Evolutionary conservation across 345 rosid genomes (phyloP).

Genomic region (Ricinus communis): DNA sequence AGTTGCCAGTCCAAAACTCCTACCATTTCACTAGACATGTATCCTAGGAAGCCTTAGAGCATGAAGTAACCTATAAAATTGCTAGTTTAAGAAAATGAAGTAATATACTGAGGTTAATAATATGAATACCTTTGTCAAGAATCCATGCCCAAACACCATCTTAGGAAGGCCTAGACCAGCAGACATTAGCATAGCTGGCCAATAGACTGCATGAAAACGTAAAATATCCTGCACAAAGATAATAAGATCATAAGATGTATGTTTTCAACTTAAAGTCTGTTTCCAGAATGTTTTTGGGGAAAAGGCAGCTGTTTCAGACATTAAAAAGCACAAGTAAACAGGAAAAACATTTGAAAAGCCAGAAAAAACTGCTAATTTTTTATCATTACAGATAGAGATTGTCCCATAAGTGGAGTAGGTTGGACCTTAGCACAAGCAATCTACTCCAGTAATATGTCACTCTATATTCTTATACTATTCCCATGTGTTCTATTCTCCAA

Average conservation of each 20-base stretch:
- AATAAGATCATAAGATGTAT: not conserved
- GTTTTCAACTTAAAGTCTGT: not conserved
- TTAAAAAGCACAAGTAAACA: not conserved
- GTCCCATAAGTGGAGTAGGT: too few relatives aligned
- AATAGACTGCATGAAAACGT: constrained; percentile 93
- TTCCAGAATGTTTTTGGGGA: not conserved
- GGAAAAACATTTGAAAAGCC: not conserved
- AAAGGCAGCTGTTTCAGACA: not conserved
- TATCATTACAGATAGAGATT: too few relatives aligned
- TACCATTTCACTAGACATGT: not conserved
- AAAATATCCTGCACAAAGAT: constrained; percentile 72
- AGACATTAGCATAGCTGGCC: constrained; percentile 99
- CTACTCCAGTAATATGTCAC: too few relatives aligned
- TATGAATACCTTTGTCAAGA: constrained; percentile 73
- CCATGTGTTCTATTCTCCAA: too few relatives aligned
- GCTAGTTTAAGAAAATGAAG: constrained; percentile 2
- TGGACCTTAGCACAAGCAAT: too few relatives aligned
- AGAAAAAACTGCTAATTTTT: not conserved
- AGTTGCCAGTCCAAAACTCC: not conserved
- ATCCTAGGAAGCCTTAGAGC: not conserved
- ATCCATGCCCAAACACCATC: constrained; percentile 92
- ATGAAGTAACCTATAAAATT: not conserved
- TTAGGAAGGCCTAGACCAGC: constrained; percentile 82
- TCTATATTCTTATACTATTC: too few relatives aligned
- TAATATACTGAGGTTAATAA: not conserved